phyloP scores from a whole-genome alignment of 1,284 basidiomycete genomes.

The Lignosus rhinocerotis region DNA sequence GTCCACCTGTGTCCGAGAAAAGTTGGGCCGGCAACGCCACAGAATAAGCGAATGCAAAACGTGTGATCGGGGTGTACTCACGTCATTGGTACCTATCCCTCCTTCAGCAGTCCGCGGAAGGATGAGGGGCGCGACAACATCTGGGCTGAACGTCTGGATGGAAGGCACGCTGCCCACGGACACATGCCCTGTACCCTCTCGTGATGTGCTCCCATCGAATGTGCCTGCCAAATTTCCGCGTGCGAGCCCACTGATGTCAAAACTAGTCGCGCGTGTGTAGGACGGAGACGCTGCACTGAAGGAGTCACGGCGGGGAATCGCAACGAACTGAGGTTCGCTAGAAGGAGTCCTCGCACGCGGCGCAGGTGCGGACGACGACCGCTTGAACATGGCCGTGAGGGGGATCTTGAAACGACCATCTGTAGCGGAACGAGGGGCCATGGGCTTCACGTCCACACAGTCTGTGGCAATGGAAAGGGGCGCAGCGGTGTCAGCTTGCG shows the following conservation, averaged over 20 bases:
- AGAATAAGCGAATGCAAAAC: conserved; percentile 14
- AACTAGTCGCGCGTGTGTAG: conserved; percentile 19
- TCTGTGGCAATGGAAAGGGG: conserved; percentile 15
- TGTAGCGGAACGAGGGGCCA: conserved; percentile 31
- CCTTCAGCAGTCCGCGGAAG: conserved; percentile 17
- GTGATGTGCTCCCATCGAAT: conserved; percentile 19
- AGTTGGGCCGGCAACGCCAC: conserved; percentile 12
- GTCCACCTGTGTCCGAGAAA: conserved; percentile 11
- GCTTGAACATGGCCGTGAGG: conserved; percentile 60
- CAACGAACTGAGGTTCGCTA: conserved; percentile 6
- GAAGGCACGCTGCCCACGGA: conserved; percentile 19
- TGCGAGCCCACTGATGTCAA: conserved; percentile 2
- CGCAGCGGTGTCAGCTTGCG: background rate
- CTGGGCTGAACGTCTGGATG: conserved; percentile 18
- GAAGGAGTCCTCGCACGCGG: conserved; percentile 29
- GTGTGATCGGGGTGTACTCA: conserved; percentile 24
- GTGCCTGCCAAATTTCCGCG: conserved; percentile 2
- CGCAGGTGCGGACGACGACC: conserved; percentile 55
- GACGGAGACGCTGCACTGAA: conserved; percentile 16
- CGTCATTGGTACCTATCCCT: conserved; percentile 19
- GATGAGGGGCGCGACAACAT: conserved; percentile 8
- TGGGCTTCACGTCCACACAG: conserved; percentile 29
- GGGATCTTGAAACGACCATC: conserved; percentile 45
- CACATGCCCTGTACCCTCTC: conserved; percentile 24
- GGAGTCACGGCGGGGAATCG: conserved; percentile 16